Conservation (phyloP, 352 stramenopile species). For the Phytophthora crassamura region DNA sequence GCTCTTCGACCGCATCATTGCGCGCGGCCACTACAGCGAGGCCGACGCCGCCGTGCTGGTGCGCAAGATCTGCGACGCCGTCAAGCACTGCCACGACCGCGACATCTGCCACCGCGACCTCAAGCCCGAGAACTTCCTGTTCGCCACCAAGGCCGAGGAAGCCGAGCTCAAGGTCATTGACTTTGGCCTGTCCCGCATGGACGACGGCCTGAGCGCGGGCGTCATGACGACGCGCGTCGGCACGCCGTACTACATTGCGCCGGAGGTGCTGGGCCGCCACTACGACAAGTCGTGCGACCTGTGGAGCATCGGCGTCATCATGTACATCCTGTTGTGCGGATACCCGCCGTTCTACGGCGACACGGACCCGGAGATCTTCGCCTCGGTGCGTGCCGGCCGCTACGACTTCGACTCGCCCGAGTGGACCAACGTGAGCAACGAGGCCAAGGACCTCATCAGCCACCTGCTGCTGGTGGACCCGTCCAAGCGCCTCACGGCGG, state of each 20-base stretch:
- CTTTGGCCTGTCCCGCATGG: conserved; percentile 96
- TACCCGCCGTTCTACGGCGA: conserved; percentile 97
- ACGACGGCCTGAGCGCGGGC: conserved; percentile 80
- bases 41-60: conserved; percentile 95
- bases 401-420: conserved; percentile 90
- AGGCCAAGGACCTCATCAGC: conserved; percentile 96
- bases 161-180: conserved; percentile 98
- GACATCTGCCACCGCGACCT: conserved; percentile 98
- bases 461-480: conserved; percentile 94
- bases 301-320: conserved; percentile 97
- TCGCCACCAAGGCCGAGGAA: conserved; percentile 90
- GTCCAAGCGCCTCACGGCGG: conserved; percentile 92
- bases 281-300: conserved; percentile 98
- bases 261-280: conserved; percentile 93
- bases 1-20: conserved; percentile 94
- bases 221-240: conserved; percentile 97
- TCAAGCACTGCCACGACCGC: conserved; percentile 98
- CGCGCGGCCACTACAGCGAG: conserved; percentile 96
- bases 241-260: conserved; percentile 96
- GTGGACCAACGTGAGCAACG: conserved; percentile 81
- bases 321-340: conserved; percentile 96
- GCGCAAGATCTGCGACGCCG: conserved; percentile 96
- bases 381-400: conserved; percentile 73
- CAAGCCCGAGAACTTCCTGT: conserved; percentile 98
- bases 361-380: conserved; percentile 92